Evolutionary conservation across 306 rosid genomes (phyloP).

Genomic region (Morella rubra): DNA sequence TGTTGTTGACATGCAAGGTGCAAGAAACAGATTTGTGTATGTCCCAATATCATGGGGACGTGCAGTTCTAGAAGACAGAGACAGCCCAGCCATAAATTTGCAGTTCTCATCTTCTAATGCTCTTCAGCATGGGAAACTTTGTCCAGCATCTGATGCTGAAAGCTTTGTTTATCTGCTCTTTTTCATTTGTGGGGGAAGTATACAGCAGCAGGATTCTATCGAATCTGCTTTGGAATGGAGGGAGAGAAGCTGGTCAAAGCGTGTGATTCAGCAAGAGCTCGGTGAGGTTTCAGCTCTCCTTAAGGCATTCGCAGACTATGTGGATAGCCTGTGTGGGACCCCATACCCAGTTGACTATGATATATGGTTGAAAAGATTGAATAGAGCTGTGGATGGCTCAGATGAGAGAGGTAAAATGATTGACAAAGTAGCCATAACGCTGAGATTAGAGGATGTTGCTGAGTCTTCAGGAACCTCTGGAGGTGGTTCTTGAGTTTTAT

Average conservation of each 20-base stretch:
- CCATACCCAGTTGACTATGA: conserved; percentile 82
- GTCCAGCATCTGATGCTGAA: conserved; percentile 96
- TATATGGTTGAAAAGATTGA: conserved; percentile 85
- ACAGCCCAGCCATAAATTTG: conserved; percentile 82
- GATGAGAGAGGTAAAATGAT: conserved; percentile 75
- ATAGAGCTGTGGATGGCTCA: conserved; percentile 58
- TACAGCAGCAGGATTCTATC: conserved; percentile 79
- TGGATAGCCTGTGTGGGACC: conserved; percentile 92
- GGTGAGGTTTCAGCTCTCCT: conserved; percentile 80
- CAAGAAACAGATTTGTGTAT: conserved; percentile 36
- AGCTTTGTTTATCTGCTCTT: conserved; percentile 73
- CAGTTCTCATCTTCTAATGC: conserved; percentile 91
- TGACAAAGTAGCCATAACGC: conserved; percentile 55
- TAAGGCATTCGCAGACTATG: conserved; percentile 94
- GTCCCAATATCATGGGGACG: conserved; percentile 90
- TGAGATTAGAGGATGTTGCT: conserved; percentile 72
- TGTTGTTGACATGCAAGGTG: conserved; percentile 45
- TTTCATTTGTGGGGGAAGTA: conserved; percentile 62
- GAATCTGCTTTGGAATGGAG: conserved; percentile 96
- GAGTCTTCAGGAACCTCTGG: conserved; percentile 82
- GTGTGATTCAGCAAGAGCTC: conserved; percentile 67
- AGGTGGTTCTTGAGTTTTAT: conserved; percentile 36
- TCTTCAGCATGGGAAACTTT: conserved; percentile 86
- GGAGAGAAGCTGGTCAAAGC: conserved; percentile 76
- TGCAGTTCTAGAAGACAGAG: conserved; percentile 86